Base-by-base conservation (phyloP, 2,329 filamentous ascomycete genomes). In the Talaromyces sp. region DNA sequence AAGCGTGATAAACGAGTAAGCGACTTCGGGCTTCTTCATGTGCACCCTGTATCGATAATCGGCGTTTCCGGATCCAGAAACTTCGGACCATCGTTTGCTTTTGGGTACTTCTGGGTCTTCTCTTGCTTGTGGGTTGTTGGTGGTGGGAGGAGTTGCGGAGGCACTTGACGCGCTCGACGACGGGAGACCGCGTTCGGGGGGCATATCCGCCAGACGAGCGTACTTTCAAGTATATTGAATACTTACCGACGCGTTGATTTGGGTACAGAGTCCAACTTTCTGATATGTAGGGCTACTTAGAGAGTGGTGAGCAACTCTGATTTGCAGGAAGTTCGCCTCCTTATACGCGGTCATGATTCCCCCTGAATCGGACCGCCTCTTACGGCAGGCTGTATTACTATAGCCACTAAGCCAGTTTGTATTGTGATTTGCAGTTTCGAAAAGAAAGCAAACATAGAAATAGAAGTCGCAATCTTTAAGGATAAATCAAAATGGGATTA, bases 21-120 rank as follows among this genome's bases (percentile, higher is more conserved):
- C 69, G 62, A 69, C 67, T 16, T 68, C 60, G 11, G 69, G 65
- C 40, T 74, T 66, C 50, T 69, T 65, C 60, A 67, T 70, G 5
- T 50, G 61, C 1, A 57, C 65, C 56, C 70, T 68, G 59, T 74
- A 75, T 16, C 69, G 65, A 4, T 60, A 61, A 31, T 76, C 74
- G 16, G 70, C 67, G 62, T 77, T 77, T 35, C 67, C 71, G 5
- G 76, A 77, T 28, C 61, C 75, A 5, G 75, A 78, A 11, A 75
- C 67, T 7, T 58, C 63, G 2, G 73, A 65, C 73, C 75, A 77
- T 57, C 72, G 71, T 18, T 66, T 40, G 25, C 44, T 61, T 3
- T 28, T 48, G 16, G 59, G 59, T 5, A 61, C 37, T 11, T 58
- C 37, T 40, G 54, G 48, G 5, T 52, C 48, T 8, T 11, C 23